Percentiles rank a stretch among this genome's conserved stretches.
These are phyloP conservation scores for Ettlia oleoabundans DNA, from an alignment of 139 green algal genomes.

Conservation along the genomic window DNA sequence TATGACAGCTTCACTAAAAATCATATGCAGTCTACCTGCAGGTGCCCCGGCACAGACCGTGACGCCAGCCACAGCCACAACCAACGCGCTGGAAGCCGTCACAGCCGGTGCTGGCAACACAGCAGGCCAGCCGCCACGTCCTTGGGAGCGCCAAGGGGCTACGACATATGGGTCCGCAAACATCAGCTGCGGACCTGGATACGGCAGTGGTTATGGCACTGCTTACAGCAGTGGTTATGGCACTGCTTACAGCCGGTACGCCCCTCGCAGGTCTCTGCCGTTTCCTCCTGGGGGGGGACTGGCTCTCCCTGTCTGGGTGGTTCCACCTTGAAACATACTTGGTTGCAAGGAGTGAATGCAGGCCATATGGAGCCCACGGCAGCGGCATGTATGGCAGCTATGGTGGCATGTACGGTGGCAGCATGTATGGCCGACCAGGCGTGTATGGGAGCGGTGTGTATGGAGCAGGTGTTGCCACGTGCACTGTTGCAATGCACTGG, in stretches of 20 bases:
- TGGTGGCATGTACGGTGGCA: background rate
- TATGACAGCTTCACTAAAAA: background rate
- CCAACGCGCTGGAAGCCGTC: constrained; percentile 10
- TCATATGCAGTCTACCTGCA: background rate
- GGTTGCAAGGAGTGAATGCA: no score
- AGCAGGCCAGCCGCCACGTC: constrained; percentile 16
- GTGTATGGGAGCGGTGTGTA: constrained; percentile 56
- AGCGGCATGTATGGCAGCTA: constrained; percentile 3
- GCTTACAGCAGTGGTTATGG: background rate
- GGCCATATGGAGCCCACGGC: constrained; percentile 4
- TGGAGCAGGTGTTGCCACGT: constrained; percentile 47
- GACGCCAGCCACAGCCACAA: background rate
- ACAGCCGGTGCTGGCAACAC: background rate
- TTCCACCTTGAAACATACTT: no score
- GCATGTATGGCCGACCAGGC: constrained; percentile 54
- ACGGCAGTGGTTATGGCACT: constrained; percentile 20
- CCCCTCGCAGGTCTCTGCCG: no score
- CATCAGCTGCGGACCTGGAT: constrained; percentile 11
- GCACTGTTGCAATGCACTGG: constrained; percentile 46
- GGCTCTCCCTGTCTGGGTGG: no score
- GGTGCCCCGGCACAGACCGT: background rate
- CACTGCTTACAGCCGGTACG: no score
- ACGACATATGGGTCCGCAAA: background rate
- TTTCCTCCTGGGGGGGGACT: no score
- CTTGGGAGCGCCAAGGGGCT: constrained; percentile 50